A percentile compares a stretch with the other conserved stretches of the same genome.
phyloP scores from a whole-genome alignment of 2,329 filamentous ascomycete species.

The Zopfia rhizophila region DNA sequence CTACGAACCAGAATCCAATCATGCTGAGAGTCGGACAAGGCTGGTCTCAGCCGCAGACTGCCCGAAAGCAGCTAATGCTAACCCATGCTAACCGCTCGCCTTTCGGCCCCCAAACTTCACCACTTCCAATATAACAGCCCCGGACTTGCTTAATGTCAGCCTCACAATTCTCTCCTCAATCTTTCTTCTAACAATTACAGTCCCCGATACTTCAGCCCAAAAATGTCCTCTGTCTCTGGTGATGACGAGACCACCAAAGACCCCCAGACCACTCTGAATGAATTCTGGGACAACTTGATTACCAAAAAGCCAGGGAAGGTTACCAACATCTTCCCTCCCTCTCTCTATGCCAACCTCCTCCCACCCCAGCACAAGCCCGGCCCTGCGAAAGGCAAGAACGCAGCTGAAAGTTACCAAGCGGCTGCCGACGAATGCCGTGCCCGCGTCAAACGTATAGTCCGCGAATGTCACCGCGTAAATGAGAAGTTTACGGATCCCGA shows the following conservation, averaged over 20 bases:
- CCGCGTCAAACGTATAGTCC: slow-evolving; percentile 65
- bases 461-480: slow-evolving; percentile 77
- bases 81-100: too few relatives aligned
- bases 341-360: slow-evolving; percentile 65
- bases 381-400: slow-evolving; percentile 67
- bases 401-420: slow-evolving; percentile 75
- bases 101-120: slow-evolving; percentile 21
- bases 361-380: slow-evolving; percentile 52
- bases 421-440: slow-evolving; percentile 74
- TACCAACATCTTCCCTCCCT: slow-evolving; percentile 74
- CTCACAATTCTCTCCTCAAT: slow-evolving; percentile 2
- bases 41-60: slow-evolving; percentile 18
- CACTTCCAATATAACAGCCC: slow-evolving; percentile 2
- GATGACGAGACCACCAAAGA: slow-evolving; percentile 28
- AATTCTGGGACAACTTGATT: slow-evolving; percentile 76
- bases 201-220: background rate
- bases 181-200: background rate
- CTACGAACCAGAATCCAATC: too few relatives aligned
- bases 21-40: too few relatives aligned
- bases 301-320: slow-evolving; percentile 78
- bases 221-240: slow-evolving; percentile 21
- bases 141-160: slow-evolving; percentile 4
- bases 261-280: slow-evolving; percentile 73
- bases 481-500: slow-evolving; percentile 85
- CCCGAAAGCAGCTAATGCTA: slow-evolving; percentile 16